Conservation (phyloP, 1,284 basidiomycete species). For the Agroathelia rolfsii region DNA sequence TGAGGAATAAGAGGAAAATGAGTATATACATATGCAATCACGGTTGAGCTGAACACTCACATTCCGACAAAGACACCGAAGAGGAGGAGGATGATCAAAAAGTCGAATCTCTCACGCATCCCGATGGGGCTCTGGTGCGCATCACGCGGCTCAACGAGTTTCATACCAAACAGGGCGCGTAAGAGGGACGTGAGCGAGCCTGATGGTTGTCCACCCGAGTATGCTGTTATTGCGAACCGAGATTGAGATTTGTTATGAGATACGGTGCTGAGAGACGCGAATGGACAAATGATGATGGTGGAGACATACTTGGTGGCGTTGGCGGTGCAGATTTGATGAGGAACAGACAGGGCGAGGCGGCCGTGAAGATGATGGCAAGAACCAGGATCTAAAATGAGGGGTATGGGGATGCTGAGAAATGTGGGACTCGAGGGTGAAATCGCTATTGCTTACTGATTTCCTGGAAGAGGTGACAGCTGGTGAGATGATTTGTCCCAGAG, state of each 20-base stretch:
- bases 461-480: constrained; percentile 47
- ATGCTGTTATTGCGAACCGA: too few relatives aligned
- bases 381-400: constrained; percentile 45
- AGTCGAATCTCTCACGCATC: constrained; percentile 55
- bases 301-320: constrained; percentile 58
- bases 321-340: constrained; percentile 52
- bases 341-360: constrained; percentile 41
- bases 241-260: constrained; percentile 8
- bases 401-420: background rate
- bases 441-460: constrained; percentile 38
- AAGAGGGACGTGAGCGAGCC: constrained; percentile 43
- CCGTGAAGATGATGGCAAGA: constrained; percentile 62
- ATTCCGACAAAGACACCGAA: constrained; percentile 60
- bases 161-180: constrained; percentile 43
- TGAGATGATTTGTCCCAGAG: constrained; percentile 60
- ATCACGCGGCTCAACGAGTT: constrained; percentile 30
- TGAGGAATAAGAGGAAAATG: constrained; percentile 2
- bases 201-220: constrained; percentile 49
- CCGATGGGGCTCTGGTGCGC: constrained; percentile 35
- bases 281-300: background rate
- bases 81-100: constrained; percentile 41
- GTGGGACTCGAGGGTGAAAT: background rate
- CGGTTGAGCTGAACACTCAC: constrained; percentile 27
- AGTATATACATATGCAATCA: background rate
- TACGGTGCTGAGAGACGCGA: background rate